These are phyloP conservation scores for Helianthus annuus DNA, from an alignment of 129 eudicot species.

Conservation along the genomic window DNA sequence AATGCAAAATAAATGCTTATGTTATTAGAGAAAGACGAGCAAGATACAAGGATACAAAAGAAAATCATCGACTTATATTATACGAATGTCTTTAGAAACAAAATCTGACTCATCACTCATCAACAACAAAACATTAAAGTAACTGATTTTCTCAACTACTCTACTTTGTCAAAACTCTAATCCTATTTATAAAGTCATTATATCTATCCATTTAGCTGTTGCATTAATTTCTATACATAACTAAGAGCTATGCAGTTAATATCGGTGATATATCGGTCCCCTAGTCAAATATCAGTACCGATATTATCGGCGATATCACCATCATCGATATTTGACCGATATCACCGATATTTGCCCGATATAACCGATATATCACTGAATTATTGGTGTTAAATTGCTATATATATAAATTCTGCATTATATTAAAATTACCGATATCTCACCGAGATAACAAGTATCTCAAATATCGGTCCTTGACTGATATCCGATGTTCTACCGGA, in stretches of 20 bases:
- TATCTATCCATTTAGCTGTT: background rate
- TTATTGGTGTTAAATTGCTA: no score
- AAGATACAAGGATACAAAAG: background rate
- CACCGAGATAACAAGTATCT: no score
- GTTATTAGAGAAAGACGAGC: background rate
- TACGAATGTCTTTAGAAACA: background rate
- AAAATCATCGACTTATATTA: conserved; percentile 1
- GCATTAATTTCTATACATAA: background rate
- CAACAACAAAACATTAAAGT: background rate
- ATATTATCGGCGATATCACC: no score
- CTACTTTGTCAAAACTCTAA: conserved; percentile 10
- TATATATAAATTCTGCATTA: no score
- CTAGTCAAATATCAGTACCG: no score
- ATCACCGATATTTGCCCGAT: no score
- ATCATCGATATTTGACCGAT: no score
- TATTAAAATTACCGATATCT: no score
- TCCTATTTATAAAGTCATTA: background rate
- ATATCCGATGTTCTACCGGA: no score
- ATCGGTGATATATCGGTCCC: no score
- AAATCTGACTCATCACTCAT: background rate
- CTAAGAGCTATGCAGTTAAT: background rate
- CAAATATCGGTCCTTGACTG: no score
- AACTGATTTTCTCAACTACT: background rate
- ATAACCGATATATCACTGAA: no score
- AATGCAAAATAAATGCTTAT: conserved; percentile 8